These are phyloP conservation scores for Fraxinus sp. DNA, from an alignment of 305 asterid genomes.

Conservation along the genomic window DNA sequence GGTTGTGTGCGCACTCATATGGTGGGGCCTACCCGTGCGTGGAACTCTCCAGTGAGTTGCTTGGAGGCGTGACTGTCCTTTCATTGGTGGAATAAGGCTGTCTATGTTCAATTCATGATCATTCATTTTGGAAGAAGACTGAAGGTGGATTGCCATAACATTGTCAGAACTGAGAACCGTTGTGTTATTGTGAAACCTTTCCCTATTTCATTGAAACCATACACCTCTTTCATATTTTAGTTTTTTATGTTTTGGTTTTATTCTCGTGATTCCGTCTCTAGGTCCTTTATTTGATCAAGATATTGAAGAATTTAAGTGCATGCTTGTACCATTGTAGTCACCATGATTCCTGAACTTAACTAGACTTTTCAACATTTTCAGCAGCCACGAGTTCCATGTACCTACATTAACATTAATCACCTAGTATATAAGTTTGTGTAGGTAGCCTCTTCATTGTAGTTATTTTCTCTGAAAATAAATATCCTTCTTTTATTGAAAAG, in stretches of 20 bases:
- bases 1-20: background rate
- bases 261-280: background rate
- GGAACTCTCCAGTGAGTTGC: background rate
- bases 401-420: background rate
- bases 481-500: background rate
- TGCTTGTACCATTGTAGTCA: background rate
- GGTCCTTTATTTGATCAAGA: background rate
- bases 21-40: background rate
- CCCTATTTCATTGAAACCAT: background rate
- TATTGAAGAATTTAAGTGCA: background rate
- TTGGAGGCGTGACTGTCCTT: background rate
- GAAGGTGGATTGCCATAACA: background rate
- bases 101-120: background rate
- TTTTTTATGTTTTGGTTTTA: background rate
- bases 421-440: background rate
- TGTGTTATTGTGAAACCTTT: background rate
- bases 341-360: background rate
- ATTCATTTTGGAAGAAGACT: background rate
- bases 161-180: background rate
- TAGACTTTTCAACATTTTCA: background rate
- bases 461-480: background rate
- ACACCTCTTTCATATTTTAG: background rate
- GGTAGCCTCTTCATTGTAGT: background rate
- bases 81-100: conserved; percentile 1
- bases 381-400: background rate